These are phyloP conservation scores for Amphibolis antarctica DNA, from an alignment of 106 monocot species.

Conservation along the genomic window DNA sequence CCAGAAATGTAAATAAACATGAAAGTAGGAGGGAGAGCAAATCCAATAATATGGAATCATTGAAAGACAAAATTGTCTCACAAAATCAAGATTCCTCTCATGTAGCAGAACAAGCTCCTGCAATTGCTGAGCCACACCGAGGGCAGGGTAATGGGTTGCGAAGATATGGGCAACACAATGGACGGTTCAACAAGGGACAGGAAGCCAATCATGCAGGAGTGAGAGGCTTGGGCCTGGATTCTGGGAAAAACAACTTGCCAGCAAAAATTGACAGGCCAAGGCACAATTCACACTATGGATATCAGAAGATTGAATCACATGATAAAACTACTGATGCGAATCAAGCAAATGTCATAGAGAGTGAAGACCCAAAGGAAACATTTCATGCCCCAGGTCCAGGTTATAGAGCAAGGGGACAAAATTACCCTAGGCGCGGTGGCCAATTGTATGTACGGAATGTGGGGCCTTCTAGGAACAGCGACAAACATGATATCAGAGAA, in stretches of 20 bases:
- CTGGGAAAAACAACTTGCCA: conserved; percentile 13
- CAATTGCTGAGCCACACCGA: neutral
- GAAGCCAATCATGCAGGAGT: conserved; percentile 7
- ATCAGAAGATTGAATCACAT: conserved; percentile 31
- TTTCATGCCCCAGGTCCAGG: conserved; percentile 17
- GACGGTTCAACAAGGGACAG: conserved; percentile 14
- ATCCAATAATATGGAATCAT: neutral
- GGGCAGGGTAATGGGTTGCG: conserved; percentile 1
- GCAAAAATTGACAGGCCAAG: conserved; percentile 21
- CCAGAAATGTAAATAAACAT: neutral
- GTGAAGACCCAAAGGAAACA: conserved; percentile 10
- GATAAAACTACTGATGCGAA: conserved; percentile 15
- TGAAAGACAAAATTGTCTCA: neutral
- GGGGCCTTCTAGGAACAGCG: conserved; percentile 4
- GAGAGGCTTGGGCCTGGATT: conserved; percentile 2
- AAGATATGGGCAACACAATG: conserved; percentile 13
- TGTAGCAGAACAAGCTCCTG: neutral
- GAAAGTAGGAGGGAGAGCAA: neutral
- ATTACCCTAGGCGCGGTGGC: conserved; percentile 16
- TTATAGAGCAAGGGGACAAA: conserved; percentile 28
- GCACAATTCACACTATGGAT: conserved; percentile 21
- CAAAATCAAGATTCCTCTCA: neutral
- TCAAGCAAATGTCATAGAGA: conserved; percentile 8
- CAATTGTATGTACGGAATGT: conserved; percentile 18
- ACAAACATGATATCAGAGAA: conserved; percentile 10